These are phyloP conservation scores for Dothistroma septosporum DNA, from an alignment of 2,329 filamentous ascomycete species.

Conservation along the genomic window DNA sequence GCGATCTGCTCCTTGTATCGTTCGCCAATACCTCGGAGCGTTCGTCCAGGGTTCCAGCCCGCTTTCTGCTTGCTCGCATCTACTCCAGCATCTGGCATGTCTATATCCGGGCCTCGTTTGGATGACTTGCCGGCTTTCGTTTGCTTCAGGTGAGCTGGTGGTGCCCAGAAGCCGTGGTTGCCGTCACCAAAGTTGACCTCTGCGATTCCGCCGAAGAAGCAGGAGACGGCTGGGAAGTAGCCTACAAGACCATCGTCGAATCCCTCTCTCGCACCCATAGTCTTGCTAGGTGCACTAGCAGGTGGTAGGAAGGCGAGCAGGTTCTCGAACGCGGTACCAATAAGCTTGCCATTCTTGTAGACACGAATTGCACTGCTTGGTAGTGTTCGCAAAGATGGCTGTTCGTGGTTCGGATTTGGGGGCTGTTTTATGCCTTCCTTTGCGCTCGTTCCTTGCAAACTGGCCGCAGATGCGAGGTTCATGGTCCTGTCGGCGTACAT, in stretches of 20 bases:
- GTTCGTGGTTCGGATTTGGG: constrained; percentile 68
- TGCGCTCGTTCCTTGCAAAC: constrained; percentile 34
- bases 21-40: constrained; percentile 62
- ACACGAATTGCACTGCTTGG: constrained; percentile 82
- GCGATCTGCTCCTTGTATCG: constrained; percentile 90
- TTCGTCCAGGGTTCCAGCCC: constrained; percentile 34
- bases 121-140: constrained; percentile 15
- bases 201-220: constrained; percentile 84
- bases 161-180: constrained; percentile 77
- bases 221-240: constrained; percentile 90
- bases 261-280: constrained; percentile 71
- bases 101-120: constrained; percentile 30
- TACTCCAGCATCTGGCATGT: constrained; percentile 29
- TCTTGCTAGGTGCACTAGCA: constrained; percentile 68
- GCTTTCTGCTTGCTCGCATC: constrained; percentile 19
- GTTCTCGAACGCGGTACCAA: constrained; percentile 84
- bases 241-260: constrained; percentile 93
- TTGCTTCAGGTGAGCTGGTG: constrained; percentile 55
- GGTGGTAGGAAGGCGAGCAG: constrained; percentile 88
- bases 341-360: constrained; percentile 84
- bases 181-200: constrained; percentile 94
- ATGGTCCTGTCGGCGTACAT: constrained; percentile 51
- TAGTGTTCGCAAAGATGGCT: constrained; percentile 74
- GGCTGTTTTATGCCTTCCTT: constrained; percentile 50
- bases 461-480: constrained; percentile 54